These are phyloP conservation scores for Beauveria asiatica DNA, from an alignment of 2,329 filamentous ascomycete species.

Conservation along the genomic window DNA sequence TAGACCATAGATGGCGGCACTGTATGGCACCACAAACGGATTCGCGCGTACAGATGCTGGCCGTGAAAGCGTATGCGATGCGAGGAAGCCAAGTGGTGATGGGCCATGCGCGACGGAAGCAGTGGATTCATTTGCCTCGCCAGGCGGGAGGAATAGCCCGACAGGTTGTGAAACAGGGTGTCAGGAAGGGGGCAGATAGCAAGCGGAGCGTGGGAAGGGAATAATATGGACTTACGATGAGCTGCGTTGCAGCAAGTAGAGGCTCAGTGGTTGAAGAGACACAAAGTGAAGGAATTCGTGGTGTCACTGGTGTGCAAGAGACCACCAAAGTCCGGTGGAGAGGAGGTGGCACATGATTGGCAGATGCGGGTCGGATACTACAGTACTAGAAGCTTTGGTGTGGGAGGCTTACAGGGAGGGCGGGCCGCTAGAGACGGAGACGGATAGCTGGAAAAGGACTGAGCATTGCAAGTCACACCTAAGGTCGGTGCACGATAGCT, in stretches of 20 bases:
- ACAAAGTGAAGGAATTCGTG: not conserved
- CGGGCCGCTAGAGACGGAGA: not conserved
- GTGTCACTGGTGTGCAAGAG: conserved; percentile 3
- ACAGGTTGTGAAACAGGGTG: not conserved
- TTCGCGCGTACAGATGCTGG: conserved; percentile 1
- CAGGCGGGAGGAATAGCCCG: conserved; percentile 4
- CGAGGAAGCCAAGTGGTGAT: not conserved
- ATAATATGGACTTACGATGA: not conserved
- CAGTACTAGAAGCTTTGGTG: conserved; percentile 2
- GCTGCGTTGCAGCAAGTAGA: not conserved
- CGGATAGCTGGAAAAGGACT: too few species aligned
- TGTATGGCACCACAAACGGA: not conserved
- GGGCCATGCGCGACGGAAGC: not conserved
- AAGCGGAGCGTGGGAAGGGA: not conserved
- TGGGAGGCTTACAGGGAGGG: not conserved
- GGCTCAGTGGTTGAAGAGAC: conserved; percentile 5
- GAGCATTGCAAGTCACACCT: not conserved
- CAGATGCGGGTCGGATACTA: conserved; percentile 10
- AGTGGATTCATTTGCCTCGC: not conserved
- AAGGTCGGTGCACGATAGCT: too few species aligned
- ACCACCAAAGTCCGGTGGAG: conserved; percentile 1
- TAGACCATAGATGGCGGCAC: not conserved
- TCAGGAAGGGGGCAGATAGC: conserved; percentile 1
- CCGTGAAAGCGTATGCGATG: not conserved
- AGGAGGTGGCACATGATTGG: conserved; percentile 13